These are phyloP conservation scores for Entophlyctis helioformis DNA, from an alignment of 192 early-diverging fungal species.

Conservation along the genomic window DNA sequence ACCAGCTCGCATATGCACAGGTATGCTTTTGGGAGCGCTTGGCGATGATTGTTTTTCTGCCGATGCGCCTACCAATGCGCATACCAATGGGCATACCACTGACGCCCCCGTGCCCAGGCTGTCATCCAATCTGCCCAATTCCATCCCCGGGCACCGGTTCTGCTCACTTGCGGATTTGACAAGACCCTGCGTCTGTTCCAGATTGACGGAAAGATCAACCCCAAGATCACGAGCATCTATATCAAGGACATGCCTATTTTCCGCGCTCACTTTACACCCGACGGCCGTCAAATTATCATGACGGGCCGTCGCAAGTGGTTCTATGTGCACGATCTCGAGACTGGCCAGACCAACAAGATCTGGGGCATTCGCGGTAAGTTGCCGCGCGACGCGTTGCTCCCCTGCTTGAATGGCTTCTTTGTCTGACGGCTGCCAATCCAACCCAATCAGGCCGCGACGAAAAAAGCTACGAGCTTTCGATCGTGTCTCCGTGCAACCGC, in stretches of 20 bases:
- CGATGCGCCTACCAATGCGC: too few relatives aligned
- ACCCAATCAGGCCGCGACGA: constrained; percentile 40
- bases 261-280: constrained; percentile 59
- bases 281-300: constrained; percentile 62
- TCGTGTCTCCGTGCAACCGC: constrained; percentile 54
- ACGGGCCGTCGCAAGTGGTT: constrained; percentile 70
- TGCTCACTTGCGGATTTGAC: constrained; percentile 83
- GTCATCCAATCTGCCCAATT: constrained; percentile 62
- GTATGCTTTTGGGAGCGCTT: constrained; percentile 31
- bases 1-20: constrained; percentile 52
- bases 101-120: constrained; percentile 17
- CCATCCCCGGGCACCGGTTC: constrained; percentile 79
- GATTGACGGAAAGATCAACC: constrained; percentile 89
- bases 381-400: too few relatives aligned
- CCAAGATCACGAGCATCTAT: constrained; percentile 78
- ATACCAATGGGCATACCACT: too few relatives aligned
- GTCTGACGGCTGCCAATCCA: too few relatives aligned
- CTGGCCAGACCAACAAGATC: constrained; percentile 55
- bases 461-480: constrained; percentile 58
- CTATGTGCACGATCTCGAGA: constrained; percentile 77
- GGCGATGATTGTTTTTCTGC: constrained; percentile 11
- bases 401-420: too few relatives aligned
- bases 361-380: constrained; percentile 51
- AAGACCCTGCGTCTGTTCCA: constrained; percentile 76
- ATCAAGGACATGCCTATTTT: constrained; percentile 82